Evolutionary conservation across 1,139 yeast species (phyloP), one percentile per base, ranked within the genome.

Genomic region (Geotrichum carabidarum): DNA sequence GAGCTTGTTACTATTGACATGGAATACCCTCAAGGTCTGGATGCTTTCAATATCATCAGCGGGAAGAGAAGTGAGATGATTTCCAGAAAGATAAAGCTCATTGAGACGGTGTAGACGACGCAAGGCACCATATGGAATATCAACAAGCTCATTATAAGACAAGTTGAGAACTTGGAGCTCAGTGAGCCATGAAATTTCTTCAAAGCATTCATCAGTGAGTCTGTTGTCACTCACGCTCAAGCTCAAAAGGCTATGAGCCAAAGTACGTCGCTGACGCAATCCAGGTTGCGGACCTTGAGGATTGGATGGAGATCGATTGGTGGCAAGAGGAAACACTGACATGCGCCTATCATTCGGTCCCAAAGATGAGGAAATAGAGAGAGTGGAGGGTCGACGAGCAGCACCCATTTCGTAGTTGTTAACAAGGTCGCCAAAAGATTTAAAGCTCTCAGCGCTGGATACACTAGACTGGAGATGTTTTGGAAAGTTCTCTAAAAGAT

Each of bases 41-140:
- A 90, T 74, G 14, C 72, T 72, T 58, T 83, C 93, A 48, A 90
- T 77, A 61, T 88, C 95, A 63, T 93, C 99, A 18, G 90, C 84
- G 0, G 98, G 95, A 49, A 93, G 73, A 4, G 86, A 80, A 0
- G 87, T 78, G 42, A 94, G 72, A 53, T 83, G 82, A 65, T 93
- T 93, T 48, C 99, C 99, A 0, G 96, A 84, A 42, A 93, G 68
- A 64, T 80, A 88, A n/a, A 94, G 73, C 59, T 83, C 90, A 4
- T 78, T 78, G 59, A 93, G 72, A 37, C 76, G 73, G 1, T 75
- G 72, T 59, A 88, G 72, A 48, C 84, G 77, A 46, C 84, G 71
- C 27, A 86, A 70, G 0, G 87, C 83, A 2, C 93, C 91, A 18
- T 76, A 74, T 0, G 95, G 95, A 36, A 93, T 80, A 63, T 94